Evolutionary conservation across 1,284 basidiomycete species (phyloP).

Genomic region (Rhodotorula mucilaginosa): DNA sequence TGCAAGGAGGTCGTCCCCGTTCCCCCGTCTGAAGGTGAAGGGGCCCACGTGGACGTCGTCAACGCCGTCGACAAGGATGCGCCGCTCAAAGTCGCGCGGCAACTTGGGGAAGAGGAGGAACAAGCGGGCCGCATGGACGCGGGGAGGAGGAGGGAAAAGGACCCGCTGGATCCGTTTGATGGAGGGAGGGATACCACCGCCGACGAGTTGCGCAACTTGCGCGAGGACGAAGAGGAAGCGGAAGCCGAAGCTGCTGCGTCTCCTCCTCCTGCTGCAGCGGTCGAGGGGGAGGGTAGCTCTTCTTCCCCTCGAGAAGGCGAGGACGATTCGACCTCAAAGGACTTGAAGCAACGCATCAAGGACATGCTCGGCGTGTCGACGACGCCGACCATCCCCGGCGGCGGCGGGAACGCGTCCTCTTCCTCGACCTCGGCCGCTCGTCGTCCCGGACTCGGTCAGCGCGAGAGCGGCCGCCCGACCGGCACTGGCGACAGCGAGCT

Average conservation of each 20-base stretch:
- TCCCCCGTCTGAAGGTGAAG: neutral
- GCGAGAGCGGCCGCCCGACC: neutral
- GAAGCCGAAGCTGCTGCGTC: neutral
- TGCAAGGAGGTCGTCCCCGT: conserved; percentile 12
- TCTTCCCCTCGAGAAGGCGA: neutral
- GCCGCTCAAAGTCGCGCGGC: neutral
- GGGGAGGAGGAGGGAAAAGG: neutral
- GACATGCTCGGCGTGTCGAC: neutral
- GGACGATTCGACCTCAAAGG: neutral
- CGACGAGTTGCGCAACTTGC: neutral
- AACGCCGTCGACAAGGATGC: conserved; percentile 6
- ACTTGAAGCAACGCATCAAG: conserved; percentile 2
- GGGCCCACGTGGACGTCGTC: conserved; percentile 2
- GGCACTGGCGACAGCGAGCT: neutral
- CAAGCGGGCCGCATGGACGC: neutral
- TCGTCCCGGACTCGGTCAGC: neutral
- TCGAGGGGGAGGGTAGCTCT: too few species aligned
- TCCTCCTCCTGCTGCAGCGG: neutral
- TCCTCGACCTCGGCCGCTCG: neutral
- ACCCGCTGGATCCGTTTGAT: conserved; percentile 1
- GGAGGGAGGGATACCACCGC: neutral
- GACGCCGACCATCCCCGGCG: neutral
- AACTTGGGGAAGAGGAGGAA: neutral
- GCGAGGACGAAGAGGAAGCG: neutral
- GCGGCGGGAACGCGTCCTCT: too few species aligned